Conservation (phyloP, 2,329 filamentous ascomycete genomes). For the Amauroascus niger region DNA sequence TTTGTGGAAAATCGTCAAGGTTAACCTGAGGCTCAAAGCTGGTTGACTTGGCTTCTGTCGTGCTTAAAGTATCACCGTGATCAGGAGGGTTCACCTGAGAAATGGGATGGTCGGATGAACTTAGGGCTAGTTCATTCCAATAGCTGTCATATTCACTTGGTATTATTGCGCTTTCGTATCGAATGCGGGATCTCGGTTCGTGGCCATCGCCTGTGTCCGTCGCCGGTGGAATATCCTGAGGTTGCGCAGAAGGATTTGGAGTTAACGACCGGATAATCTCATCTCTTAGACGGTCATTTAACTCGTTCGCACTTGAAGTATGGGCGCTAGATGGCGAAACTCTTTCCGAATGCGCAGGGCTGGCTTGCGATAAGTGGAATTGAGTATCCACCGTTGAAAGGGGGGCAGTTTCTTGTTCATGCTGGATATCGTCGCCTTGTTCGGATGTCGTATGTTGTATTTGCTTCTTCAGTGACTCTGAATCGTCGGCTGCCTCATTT, state of each 20-base stretch:
- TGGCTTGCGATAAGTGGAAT: not conserved
- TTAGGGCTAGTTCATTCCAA: constrained; percentile 22
- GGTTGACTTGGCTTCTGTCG: not conserved
- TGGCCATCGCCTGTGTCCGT: constrained; percentile 12
- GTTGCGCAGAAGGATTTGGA: constrained; percentile 17
- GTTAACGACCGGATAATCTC: constrained; percentile 43
- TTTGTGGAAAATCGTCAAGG: not conserved
- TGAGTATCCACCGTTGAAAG: not conserved
- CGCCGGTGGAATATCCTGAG: constrained; percentile 3
- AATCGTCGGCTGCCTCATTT: not conserved
- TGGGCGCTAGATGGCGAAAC: constrained; percentile 28
- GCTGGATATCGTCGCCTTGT: not conserved
- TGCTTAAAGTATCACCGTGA: not conserved
- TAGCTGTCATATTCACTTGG: constrained; percentile 33
- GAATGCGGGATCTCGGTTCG: constrained; percentile 14
- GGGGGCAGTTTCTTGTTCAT: not conserved
- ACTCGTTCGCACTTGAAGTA: constrained; percentile 26
- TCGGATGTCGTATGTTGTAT: not conserved
- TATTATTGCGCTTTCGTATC: constrained; percentile 25
- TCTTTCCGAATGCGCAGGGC: constrained; percentile 25
- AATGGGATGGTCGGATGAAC: not conserved
- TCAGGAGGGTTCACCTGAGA: not conserved
- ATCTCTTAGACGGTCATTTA: constrained; percentile 37
- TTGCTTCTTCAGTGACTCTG: not conserved
- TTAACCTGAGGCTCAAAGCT: not conserved